Conservation (phyloP, 2,329 filamentous ascomycete genomes). For the Aspergillus luchuensis region DNA sequence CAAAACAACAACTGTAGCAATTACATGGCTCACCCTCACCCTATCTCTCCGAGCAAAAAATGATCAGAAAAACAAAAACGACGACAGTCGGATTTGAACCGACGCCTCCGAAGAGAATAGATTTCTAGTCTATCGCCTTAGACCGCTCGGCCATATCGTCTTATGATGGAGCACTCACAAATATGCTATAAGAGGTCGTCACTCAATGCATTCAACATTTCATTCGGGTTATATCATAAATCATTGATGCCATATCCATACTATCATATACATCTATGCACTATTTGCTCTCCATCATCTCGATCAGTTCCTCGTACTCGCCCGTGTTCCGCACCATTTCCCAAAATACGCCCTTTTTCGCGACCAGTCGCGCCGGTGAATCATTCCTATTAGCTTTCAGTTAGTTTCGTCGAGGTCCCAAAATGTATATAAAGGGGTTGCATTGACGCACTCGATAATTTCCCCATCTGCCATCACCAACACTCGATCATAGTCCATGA, state of each 20-base stretch:
- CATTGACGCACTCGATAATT: constrained; percentile 52
- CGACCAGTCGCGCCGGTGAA: constrained; percentile 24
- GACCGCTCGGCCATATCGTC: constrained; percentile 10
- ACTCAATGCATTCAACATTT: no score
- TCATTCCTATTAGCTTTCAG: constrained; percentile 21
- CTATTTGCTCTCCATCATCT: constrained; percentile 16
- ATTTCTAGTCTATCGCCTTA: constrained; percentile 11
- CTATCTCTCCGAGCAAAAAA: no score
- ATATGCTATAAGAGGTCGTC: no score
- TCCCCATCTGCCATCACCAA: constrained; percentile 59
- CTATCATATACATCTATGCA: no score
- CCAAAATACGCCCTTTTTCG: constrained; percentile 26
- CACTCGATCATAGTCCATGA: constrained; percentile 62
- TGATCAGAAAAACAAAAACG: neutral
- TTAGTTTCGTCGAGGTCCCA: no score
- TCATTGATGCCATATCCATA: no score
- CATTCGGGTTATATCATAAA: neutral
- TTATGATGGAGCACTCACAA: neutral
- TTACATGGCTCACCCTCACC: neutral
- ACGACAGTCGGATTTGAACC: constrained; percentile 10
- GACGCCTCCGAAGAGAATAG: constrained; percentile 11
- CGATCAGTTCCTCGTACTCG: constrained; percentile 29
- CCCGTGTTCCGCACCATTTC: constrained; percentile 30
- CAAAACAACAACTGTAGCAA: neutral
- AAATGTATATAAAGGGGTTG: neutral